Base-by-base conservation (phyloP, 2,329 filamentous ascomycete genomes). In the Penicillium thymicola region DNA sequence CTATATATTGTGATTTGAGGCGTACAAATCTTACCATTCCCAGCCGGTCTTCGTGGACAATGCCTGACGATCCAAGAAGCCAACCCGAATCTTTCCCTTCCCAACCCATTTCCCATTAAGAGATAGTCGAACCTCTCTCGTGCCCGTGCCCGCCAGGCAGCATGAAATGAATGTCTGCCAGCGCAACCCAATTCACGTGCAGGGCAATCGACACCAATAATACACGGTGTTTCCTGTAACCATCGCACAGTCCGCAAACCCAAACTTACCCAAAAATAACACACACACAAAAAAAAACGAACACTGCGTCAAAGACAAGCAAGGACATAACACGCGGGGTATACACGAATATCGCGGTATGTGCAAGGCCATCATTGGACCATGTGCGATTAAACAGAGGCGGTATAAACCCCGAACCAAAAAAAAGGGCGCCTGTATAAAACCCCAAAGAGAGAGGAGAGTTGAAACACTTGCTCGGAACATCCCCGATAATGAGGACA, bases 111-210 rank as follows among this genome's bases (percentile, higher is more conserved):
- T 32, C 27, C 50, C 48, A 41, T 38, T 43, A 43, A 37, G 51
- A 54, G 45, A 37, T 51, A 54, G 41, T 45, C 48, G 54, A 42
- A 46, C 28, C 8, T 45, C 41, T 23, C 34, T 41, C 49, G 38
- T 61, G 59, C 57, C 62, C 54, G 61, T 65, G 28, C 64, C 62
- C 42, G 58, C 64, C 63, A 62, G 57, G 55, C 61, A 62, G 27
- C 44, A 54, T 61, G 48, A 46, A 51, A 40, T 42, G 21, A 52
- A 45, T 56, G 48, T 41, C 54, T 56, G 48, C 54, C 41, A 52
- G 41, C 30, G 48, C 28, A 46, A 46, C 43, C 42, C 44, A 59
- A 48, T 54, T 51, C 48, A 52, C 49, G 46, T 42, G 42, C 21
- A 47, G 38, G 37, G 47, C 34, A 51, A 48, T 38, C 34, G 51